Percentiles rank a stretch among this genome's conserved stretches.
Conservation (phyloP, 768 basidiomycete species). For the Termitomyces sp. region DNA sequence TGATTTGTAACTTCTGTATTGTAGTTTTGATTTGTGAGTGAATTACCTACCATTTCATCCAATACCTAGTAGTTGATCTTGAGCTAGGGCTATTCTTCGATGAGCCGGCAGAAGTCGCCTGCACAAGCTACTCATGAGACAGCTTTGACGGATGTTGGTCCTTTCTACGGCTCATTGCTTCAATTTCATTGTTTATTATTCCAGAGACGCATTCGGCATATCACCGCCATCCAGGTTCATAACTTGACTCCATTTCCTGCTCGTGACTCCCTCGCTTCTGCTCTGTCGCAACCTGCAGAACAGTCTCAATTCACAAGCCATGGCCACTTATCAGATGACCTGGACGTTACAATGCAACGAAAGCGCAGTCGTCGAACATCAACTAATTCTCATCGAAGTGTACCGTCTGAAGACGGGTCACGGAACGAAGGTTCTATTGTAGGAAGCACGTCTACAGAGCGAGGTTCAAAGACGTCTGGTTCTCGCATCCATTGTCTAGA, state of each 20-base stretch:
- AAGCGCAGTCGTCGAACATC: constrained; percentile 64
- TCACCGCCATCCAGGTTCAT: constrained; percentile 68
- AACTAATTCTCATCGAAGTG: constrained; percentile 48
- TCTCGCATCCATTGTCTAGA: constrained; percentile 40
- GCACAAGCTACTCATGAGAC: neutral
- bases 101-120: constrained; percentile 1
- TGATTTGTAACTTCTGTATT: neutral
- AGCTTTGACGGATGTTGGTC: constrained; percentile 14
- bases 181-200: constrained; percentile 12
- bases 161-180: neutral
- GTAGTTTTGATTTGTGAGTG: constrained; percentile 1
- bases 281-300: constrained; percentile 64
- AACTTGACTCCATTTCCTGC: constrained; percentile 85
- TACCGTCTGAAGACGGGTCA: constrained; percentile 43
- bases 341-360: constrained; percentile 57
- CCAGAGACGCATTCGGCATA: constrained; percentile 72
- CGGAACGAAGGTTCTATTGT: constrained; percentile 23
- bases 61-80: neutral
- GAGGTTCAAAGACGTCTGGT: constrained; percentile 41
- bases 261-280: constrained; percentile 74
- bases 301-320: constrained; percentile 55
- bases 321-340: constrained; percentile 66
- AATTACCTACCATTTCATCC: neutral
- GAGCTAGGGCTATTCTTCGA: neutral
- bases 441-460: constrained; percentile 24